phyloP scores from a whole-genome alignment of 2,329 filamentous ascomycete genomes.

The Orbilia ellipsospora region DNA sequence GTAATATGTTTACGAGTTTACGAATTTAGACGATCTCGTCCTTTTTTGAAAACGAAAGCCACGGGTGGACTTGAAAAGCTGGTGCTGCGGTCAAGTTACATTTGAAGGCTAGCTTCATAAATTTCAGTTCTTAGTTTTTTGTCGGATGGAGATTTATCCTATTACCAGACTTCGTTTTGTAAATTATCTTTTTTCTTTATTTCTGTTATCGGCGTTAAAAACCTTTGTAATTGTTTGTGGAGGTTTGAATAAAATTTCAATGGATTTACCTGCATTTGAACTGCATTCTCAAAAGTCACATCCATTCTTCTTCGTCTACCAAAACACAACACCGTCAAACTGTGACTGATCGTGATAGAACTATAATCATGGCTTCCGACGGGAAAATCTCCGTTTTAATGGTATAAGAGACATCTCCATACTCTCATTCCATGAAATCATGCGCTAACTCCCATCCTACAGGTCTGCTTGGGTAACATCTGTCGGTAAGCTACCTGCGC shows the following conservation, averaged over 20 bases:
- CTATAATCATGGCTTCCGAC: constrained; percentile 29
- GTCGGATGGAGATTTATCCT: background rate
- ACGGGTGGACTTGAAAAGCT: no score
- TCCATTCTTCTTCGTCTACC: background rate
- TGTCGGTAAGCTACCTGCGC: constrained; percentile 72
- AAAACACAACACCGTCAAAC: constrained; percentile 7
- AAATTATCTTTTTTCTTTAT: constrained; percentile 13
- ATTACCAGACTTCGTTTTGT: constrained; percentile 11
- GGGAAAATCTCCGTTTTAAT: constrained; percentile 42
- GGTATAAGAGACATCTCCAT: constrained; percentile 3
- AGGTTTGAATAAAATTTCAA: constrained; percentile 9
- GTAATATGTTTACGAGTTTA: constrained; percentile 33
- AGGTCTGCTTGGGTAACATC: constrained; percentile 94
- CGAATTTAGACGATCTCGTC: constrained; percentile 27
- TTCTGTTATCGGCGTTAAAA: constrained; percentile 10
- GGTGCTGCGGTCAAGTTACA: no score
- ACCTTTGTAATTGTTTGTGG: constrained; percentile 14
- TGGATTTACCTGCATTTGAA: background rate
- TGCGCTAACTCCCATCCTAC: background rate
- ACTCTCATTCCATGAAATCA: background rate
- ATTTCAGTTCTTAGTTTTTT: constrained; percentile 8
- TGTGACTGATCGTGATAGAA: no score
- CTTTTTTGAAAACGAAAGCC: background rate
- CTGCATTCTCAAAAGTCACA: background rate
- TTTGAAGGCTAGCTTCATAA: background rate